Base-by-base conservation (phyloP, 2,329 filamentous ascomycete species). In the Diaporthe destruens region DNA sequence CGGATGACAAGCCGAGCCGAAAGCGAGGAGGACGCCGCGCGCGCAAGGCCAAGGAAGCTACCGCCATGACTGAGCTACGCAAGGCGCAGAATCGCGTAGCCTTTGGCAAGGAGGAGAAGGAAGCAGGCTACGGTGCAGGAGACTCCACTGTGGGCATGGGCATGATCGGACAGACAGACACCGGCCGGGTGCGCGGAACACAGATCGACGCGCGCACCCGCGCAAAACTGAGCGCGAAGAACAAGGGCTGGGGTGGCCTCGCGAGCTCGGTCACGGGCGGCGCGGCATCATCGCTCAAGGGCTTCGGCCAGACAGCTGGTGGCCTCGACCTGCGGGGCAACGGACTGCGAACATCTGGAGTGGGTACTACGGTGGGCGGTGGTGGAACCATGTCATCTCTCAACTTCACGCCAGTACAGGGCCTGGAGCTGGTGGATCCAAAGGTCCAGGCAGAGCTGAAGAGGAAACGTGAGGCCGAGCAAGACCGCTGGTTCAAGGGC, bases 11-110 rank as follows among this genome's bases (percentile, higher is more conserved):
- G 81, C 96, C 95, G 1, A 91, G 94, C 0, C 89, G 95, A 44
- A 99, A 99, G 82, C 93, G 96, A 76, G 96, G 96, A 81, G 96
- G 96, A 67, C 88, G 96, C 71, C 88, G 95, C 76, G 96, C 95
- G 16, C 88, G 96, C 72, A 98, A 98, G 82, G 96, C 96, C 74
- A 99, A 99, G 87, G 96, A 98, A 82, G 95, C 96, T 5, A 94
- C 94, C 8, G 96, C 96, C 74, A 97, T 98, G 94, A 99, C 96
- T 0, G 96, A 99, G 71, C 86, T 99, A 39, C 92, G 95, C 76
- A 98, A 98, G 82, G 95, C 95, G 6, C 96, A 98, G 83, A 99
- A 99, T 84, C 90, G 96, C 69, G 92, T 99, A 89, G 94, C 92
- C 0, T 99, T 99, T 79, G 95, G 95, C 72, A 96, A 97, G 81